Evolutionary conservation across 192 early-diverging fungal genomes (phyloP), one percentile per base, ranked within the genome.

Genomic region (Phycomyces blakesleeanus): DNA sequence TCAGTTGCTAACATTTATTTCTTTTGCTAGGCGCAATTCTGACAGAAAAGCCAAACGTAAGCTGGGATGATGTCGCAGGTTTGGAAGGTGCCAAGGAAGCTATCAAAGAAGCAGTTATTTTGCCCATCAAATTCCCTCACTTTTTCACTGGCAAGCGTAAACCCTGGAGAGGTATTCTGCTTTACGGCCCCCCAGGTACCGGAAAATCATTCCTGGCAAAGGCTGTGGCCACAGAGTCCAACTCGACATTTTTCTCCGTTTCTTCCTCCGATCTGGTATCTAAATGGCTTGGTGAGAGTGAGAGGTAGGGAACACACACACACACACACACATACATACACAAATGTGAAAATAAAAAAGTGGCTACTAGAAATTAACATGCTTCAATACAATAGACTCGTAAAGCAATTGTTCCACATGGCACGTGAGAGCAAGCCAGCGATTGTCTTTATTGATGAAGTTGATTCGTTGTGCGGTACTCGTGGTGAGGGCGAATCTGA

Each of bases 201-300:
- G 97, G 96, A 58, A 99, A 99, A 75, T 93, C 94, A 10, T 97
- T 89, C 67, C 76, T 99, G 21, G 97, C 96, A 37, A 98, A 98
- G 69, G 97, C 97, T 0, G 93, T 99, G 24, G 97, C 97, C 2
- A 99, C 97, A 0, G 97, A 99, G 69, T 94, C 96, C 39, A 85
- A 94, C 56, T 89, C 94, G 3, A 96, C 94, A 16, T 99, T 99
- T 67, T 97, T 98, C 59, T 91, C 95, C 14, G 91, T 99, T 20
- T 95, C 92, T 12, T 98, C 95, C 4, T 96, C 96, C 4, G 97
- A 99, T 76, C 80, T 99, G 54, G 96, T 99, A n/a, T 90, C 88
- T 71, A 99, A 97, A 81, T 99, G 95, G 95, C 97, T 99, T 90
- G 96, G 97, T 51, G 96, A 99, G 75, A 89, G 87, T 81, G 97